phyloP scores from a whole-genome alignment of 2,329 filamentous ascomycete genomes.

The Bipolaris sorokiniana region DNA sequence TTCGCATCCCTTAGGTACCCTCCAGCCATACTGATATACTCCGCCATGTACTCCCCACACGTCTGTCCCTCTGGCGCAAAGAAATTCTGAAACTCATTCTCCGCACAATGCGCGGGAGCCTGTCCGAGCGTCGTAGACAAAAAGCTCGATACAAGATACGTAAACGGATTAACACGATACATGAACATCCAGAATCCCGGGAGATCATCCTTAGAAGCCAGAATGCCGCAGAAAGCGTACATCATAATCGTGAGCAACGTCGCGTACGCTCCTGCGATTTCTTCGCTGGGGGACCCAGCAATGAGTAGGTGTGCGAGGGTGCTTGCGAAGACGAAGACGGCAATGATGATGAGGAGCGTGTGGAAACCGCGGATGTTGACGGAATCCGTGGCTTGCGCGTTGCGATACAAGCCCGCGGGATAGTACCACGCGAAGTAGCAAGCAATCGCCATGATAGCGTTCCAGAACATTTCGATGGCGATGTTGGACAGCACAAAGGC shows the following conservation, averaged over 20 bases:
- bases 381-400: conserved; percentile 66
- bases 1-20: conserved; percentile 54
- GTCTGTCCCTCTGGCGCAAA: conserved; percentile 47
- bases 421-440: conserved; percentile 65
- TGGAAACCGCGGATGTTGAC: conserved; percentile 69
- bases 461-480: conserved; percentile 67
- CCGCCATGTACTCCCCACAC: conserved; percentile 53
- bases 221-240: conserved; percentile 59
- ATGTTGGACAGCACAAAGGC: conserved; percentile 74
- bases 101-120: conserved; percentile 56
- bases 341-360: conserved; percentile 67
- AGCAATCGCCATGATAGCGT: conserved; percentile 58
- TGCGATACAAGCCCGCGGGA: conserved; percentile 71
- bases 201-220: conserved; percentile 63
- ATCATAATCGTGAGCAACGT: conserved; percentile 63
- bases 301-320: conserved; percentile 77
- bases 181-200: conserved; percentile 81
- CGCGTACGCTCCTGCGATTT: conserved; percentile 69
- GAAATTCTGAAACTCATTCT: conserved; percentile 51
- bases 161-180: conserved; percentile 72
- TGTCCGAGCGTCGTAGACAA: conserved; percentile 54
- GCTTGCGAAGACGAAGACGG: conserved; percentile 65
- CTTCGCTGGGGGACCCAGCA: conserved; percentile 69
- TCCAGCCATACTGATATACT: conserved; percentile 48
- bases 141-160: conserved; percentile 69